These are phyloP conservation scores for Cadophora malorum DNA, from an alignment of 2,329 filamentous ascomycete genomes.

Conservation along the genomic window DNA sequence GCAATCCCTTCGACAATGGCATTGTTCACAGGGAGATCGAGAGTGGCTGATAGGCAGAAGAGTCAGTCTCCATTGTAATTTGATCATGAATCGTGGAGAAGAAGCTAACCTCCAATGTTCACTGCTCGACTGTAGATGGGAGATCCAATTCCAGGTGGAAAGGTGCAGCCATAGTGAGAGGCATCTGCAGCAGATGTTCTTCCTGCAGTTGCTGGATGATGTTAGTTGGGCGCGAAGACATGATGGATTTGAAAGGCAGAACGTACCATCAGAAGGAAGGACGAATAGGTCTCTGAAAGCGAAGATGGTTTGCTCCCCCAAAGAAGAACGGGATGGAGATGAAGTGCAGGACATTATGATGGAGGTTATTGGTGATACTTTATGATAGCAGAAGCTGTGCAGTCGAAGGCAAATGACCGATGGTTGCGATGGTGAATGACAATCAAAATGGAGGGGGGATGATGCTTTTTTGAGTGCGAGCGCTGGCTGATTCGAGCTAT, in stretches of 20 bases:
- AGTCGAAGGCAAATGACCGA: constrained; percentile 5
- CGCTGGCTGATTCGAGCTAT: neutral
- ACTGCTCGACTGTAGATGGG: neutral
- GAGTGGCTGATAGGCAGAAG: constrained; percentile 9
- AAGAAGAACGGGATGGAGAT: neutral
- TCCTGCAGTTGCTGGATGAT: neutral
- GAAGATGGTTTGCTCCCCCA: constrained; percentile 3
- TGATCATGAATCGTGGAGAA: constrained; percentile 16
- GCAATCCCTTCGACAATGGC: neutral
- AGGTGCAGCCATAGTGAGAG: constrained; percentile 3
- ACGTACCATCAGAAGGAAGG: neutral
- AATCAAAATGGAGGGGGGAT: neutral
- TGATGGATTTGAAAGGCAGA: neutral
- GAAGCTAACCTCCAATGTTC: constrained; percentile 6
- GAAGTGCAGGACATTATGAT: neutral
- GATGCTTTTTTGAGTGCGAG: neutral
- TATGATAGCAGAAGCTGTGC: neutral
- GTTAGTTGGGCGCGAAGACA: neutral
- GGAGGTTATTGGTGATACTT: neutral
- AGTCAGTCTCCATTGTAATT: constrained; percentile 12
- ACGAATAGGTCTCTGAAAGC: neutral
- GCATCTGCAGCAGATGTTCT: constrained; percentile 1
- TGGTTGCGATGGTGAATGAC: neutral
- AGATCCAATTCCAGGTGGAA: neutral
- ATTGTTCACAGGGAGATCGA: neutral